Conservation (phyloP, 108 stramenopile species). For the Cyclotella kingstonii region DNA sequence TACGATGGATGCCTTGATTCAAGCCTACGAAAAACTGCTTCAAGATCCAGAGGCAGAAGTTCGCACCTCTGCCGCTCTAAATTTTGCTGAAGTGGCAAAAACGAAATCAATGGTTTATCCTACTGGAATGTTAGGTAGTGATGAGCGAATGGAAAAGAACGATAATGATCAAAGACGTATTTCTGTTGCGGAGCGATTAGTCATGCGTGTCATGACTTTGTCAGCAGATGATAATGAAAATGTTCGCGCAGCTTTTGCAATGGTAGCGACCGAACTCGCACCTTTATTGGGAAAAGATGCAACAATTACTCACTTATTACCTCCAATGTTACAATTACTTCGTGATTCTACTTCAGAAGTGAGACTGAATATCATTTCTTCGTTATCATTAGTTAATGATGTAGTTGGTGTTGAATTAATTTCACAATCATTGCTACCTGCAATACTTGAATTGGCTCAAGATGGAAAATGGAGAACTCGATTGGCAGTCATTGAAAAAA, state of each 20-base stretch:
- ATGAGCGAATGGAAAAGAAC: slow-evolving; percentile 26
- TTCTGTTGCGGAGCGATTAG: slow-evolving; percentile 71
- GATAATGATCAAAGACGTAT: slow-evolving; percentile 40
- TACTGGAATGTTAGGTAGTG: slow-evolving; percentile 33
- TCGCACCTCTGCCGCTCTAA: slow-evolving; percentile 88
- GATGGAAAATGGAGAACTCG: slow-evolving; percentile 97
- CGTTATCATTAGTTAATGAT: slow-evolving; percentile 87
- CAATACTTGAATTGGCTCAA: slow-evolving; percentile 94
- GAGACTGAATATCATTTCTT: slow-evolving; percentile 95
- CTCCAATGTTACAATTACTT: slow-evolving; percentile 90
- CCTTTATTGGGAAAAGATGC: slow-evolving; percentile 85
- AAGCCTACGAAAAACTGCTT: slow-evolving; percentile 85
- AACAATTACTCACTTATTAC: slow-evolving; percentile 89
- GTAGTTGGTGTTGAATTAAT: slow-evolving; percentile 94
- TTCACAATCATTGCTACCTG: slow-evolving; percentile 92
- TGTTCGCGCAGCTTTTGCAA: slow-evolving; percentile 87
- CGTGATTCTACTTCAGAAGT: slow-evolving; percentile 93
- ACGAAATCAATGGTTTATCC: slow-evolving; percentile 53
- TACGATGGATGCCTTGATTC: slow-evolving; percentile 72
- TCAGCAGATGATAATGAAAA: slow-evolving; percentile 89
- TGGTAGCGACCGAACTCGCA: slow-evolving; percentile 92
- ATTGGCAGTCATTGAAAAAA: slow-evolving; percentile 92
- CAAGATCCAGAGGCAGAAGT: slow-evolving; percentile 95
- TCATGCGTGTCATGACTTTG: slow-evolving; percentile 66
- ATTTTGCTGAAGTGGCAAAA: slow-evolving; percentile 77